Evolutionary conservation across 164 flowering plant genomes (phyloP).

Genomic region (Liquidambar formosana): DNA sequence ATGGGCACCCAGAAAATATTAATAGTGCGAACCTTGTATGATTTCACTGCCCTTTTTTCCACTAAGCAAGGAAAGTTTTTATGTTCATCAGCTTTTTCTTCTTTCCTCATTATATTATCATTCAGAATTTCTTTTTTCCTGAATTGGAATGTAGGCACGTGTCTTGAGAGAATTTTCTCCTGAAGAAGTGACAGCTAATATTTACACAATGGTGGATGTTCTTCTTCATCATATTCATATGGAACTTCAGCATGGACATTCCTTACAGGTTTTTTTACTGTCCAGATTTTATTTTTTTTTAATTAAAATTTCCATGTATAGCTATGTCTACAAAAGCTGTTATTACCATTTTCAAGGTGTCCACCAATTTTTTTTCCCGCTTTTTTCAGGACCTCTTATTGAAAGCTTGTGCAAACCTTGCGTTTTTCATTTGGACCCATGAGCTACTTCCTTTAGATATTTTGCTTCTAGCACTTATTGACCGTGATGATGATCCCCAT

Average conservation of each 20-base stretch:
- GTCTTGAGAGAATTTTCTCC: constrained; percentile 91
- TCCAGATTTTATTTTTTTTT: background rate
- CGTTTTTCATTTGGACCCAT: constrained; percentile 84
- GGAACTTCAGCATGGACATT: constrained; percentile 86
- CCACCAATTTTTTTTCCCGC: background rate
- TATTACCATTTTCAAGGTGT: constrained; percentile 1
- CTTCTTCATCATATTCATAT: constrained; percentile 85
- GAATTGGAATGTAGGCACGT: constrained; percentile 53
- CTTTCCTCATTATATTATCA: background rate
- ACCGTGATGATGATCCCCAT: constrained; percentile 97
- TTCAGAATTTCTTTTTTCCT: background rate
- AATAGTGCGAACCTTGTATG: constrained; percentile 81
- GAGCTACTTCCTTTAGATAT: constrained; percentile 96
- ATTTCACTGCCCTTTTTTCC: constrained; percentile 8
- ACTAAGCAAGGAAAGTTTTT: background rate
- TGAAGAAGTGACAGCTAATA: constrained; percentile 94
- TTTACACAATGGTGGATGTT: constrained; percentile 96
- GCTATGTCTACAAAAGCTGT: background rate
- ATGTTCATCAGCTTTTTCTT: background rate
- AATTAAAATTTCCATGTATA: background rate
- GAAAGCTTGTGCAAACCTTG: constrained; percentile 73
- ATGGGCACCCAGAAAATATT: constrained; percentile 85
- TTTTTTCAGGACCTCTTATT: constrained; percentile 67
- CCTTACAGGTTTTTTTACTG: constrained; percentile 53
- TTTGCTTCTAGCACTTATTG: constrained; percentile 84